Conservation (phyloP, 1,284 basidiomycete genomes). For the Sphagnurus paluster region DNA sequence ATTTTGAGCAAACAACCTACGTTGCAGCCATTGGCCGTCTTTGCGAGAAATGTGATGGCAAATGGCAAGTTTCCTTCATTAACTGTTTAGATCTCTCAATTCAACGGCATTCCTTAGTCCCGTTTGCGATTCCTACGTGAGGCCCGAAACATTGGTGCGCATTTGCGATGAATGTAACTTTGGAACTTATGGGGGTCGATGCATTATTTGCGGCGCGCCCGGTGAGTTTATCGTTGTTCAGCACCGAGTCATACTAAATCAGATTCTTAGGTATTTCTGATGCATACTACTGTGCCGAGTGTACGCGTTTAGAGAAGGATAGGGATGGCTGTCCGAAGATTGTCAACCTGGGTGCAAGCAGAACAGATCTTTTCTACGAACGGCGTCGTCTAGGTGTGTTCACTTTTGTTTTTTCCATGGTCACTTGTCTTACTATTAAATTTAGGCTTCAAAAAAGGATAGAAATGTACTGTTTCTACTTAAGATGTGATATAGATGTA, state of each 20-base stretch:
- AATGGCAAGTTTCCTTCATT: constrained; percentile 70
- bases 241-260: neutral
- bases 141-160: constrained; percentile 95
- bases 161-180: constrained; percentile 99
- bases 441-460: constrained; percentile 80
- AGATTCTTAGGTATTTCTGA: constrained; percentile 82
- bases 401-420: neutral
- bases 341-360: constrained; percentile 90
- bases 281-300: constrained; percentile 97
- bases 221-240: constrained; percentile 48
- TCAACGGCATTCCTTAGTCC: constrained; percentile 58
- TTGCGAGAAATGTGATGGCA: constrained; percentile 99
- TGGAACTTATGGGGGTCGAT: constrained; percentile 94
- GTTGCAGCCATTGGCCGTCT: constrained; percentile 87
- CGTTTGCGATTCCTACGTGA: constrained; percentile 98
- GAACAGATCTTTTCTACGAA: constrained; percentile 90
- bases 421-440: constrained; percentile 2
- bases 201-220: constrained; percentile 95
- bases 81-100: neutral
- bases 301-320: constrained; percentile 95
- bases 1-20: constrained; percentile 3
- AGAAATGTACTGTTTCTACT: constrained; percentile 17
- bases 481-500: constrained; percentile 12
- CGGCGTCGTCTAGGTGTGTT: constrained; percentile 70
- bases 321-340: constrained; percentile 99